Evolutionary conservation across 2,329 filamentous ascomycete genomes (phyloP), one percentile per base, ranked within the genome.

Genomic region (Diaporthe citri): DNA sequence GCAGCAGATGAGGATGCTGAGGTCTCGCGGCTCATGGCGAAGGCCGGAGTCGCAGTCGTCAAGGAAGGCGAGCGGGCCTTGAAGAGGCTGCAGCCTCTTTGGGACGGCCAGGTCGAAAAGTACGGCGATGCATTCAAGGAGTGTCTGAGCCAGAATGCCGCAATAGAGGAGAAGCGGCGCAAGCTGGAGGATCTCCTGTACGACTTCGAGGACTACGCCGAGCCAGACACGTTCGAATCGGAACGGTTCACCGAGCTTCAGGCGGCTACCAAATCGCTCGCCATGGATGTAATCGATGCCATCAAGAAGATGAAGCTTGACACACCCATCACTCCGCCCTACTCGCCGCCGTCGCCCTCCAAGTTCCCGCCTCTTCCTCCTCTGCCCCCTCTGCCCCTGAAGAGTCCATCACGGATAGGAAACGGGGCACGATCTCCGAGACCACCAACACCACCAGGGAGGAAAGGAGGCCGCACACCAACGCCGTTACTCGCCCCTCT

Each of bases 171-270:
- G 41, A 73, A 52, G 31, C 48, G 75, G 55, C 66, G 69, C 31
- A 64, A 43, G 73, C 34, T 75, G 43, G 73, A 75, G 64, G 83
- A 85, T 71, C 78, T 86, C 4, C 80, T 87, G 9, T 87, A 86
- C 77, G 85, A 86, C 74, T 83, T 87, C 57, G 85, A 87, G 55
- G 85, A 87, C 78, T 86, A 82, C 73, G 82, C 82, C 39, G 82
- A 85, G 36, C 76, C 80, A 8, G 83, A 83, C 60, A 80, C 82
- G 6, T 86, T 85, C 72, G 82, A 84, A 13, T 76, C 78, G 28
- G 77, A 78, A 36, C 83, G 80, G 73, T 87, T 85, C 71, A 74
- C 80, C 1, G 81, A 83, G 25, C 77, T 87, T 7, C 85, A 86
- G 71, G 78, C 83, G 0, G 83, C 85, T 0, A 84, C 84, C 2